These are phyloP conservation scores for Aphanocladium album DNA, from an alignment of 2,329 filamentous ascomycete species.

Conservation along the genomic window DNA sequence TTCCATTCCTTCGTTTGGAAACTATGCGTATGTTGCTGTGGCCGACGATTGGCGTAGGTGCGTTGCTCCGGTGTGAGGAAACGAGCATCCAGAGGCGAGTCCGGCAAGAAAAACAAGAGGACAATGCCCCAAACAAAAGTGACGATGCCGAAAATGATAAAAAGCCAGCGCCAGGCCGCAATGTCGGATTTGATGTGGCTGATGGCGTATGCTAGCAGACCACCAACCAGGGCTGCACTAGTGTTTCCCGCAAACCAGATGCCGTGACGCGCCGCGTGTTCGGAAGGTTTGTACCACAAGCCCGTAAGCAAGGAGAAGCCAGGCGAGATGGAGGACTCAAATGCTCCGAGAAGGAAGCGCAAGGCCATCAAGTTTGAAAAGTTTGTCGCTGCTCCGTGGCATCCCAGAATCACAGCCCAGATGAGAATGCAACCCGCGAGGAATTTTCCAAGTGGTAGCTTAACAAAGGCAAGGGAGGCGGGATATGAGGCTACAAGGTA, in stretches of 20 bases:
- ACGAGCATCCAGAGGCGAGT: constrained; percentile 17
- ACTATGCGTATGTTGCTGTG: constrained; percentile 8
- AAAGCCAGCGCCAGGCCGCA: constrained; percentile 6
- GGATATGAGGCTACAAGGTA: constrained; percentile 32
- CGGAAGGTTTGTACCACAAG: constrained; percentile 27
- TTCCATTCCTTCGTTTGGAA: constrained; percentile 43
- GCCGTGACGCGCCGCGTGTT: constrained; percentile 24
- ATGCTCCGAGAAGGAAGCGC: constrained; percentile 22
- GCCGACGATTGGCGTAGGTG: neutral
- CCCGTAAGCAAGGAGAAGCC: constrained; percentile 22
- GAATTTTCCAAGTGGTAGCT: constrained; percentile 20
- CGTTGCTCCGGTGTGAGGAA: neutral
- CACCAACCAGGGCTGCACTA: constrained; percentile 21
- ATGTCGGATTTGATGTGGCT: constrained; percentile 16
- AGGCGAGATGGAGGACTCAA: constrained; percentile 23
- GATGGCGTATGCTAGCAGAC: constrained; percentile 23
- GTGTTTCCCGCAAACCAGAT: constrained; percentile 28
- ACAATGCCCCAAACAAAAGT: constrained; percentile 7
- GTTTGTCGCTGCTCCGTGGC: constrained; percentile 32
- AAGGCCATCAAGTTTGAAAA: constrained; percentile 25
- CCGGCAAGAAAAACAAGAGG: constrained; percentile 14
- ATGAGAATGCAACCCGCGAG: constrained; percentile 18
- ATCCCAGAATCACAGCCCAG: constrained; percentile 34
- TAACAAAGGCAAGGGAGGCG: constrained; percentile 17
- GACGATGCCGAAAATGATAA: neutral